phyloP scores from a whole-genome alignment of 306 rosid genomes.

The Cicer cuneatum region DNA sequence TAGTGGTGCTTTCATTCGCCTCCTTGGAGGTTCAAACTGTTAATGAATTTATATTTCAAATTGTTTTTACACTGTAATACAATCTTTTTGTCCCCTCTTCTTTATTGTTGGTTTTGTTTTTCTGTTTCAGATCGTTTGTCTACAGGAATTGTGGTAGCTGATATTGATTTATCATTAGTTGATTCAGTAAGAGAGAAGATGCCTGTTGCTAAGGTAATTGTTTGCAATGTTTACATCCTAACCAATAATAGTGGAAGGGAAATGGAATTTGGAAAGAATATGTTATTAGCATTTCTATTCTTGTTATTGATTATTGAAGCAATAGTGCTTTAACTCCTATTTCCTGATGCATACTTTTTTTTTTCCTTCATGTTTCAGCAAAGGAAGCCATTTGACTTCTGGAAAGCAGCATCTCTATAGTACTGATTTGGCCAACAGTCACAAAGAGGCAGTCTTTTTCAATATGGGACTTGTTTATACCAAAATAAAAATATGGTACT shows the following conservation, averaged over 20 bases:
- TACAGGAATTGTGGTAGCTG: slow-evolving; percentile 85
- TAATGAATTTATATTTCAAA: background rate
- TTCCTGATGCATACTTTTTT: slow-evolving; percentile 6
- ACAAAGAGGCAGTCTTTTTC: background rate
- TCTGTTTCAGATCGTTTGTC: slow-evolving; percentile 70
- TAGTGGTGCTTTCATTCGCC: slow-evolving; percentile 7
- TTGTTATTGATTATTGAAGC: background rate
- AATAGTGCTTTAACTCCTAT: slow-evolving; percentile 13
- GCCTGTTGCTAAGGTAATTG: slow-evolving; percentile 79
- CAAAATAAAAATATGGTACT: slow-evolving; percentile 31
- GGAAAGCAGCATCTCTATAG: slow-evolving; percentile 73
- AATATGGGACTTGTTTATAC: slow-evolving; percentile 17
- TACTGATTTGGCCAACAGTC: slow-evolving; percentile 34
- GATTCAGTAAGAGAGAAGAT: slow-evolving; percentile 82
- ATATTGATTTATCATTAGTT: slow-evolving; percentile 76
- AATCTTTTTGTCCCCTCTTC: background rate
- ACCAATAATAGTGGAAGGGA: background rate
- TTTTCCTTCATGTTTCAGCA: slow-evolving; percentile 66
- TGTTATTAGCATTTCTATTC: background rate
- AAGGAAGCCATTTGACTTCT: slow-evolving; percentile 79
- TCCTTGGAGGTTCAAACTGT: slow-evolving; percentile 31
- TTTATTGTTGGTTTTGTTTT: slow-evolving; percentile 31
- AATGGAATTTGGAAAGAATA: background rate
- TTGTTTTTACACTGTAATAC: slow-evolving; percentile 1
- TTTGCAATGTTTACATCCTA: slow-evolving; percentile 3